phyloP scores from a whole-genome alignment of 306 rosid genomes.

The Hippophae rhamnoides region DNA sequence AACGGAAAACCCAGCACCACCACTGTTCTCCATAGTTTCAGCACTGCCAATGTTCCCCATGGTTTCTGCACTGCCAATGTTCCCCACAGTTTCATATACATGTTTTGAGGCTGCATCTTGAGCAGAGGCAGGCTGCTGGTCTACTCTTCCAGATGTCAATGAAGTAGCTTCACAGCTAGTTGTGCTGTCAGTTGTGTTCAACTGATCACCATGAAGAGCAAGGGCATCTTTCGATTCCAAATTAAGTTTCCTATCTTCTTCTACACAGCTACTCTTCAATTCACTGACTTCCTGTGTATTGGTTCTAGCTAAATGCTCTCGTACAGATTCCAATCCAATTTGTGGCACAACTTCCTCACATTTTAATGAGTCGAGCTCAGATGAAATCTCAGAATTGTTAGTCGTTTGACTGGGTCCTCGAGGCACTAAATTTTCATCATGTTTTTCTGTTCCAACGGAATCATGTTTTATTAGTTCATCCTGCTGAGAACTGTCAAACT shows the following conservation, averaged over 20 bases:
- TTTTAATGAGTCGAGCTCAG: slow-evolving; percentile 11
- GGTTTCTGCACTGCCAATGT: slow-evolving; percentile 19
- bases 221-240: slow-evolving; percentile 22
- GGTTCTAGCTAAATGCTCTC: slow-evolving; percentile 18
- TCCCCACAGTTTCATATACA: slow-evolving; percentile 21
- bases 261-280: slow-evolving; percentile 26
- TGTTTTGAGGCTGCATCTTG: slow-evolving; percentile 21
- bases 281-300: slow-evolving; percentile 20
- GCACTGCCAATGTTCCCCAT: slow-evolving; percentile 5
- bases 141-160: slow-evolving; percentile 21
- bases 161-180: slow-evolving; percentile 23
- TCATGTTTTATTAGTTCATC: slow-evolving; percentile 27
- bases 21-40: slow-evolving; percentile 23
- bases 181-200: slow-evolving; percentile 26
- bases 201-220: slow-evolving; percentile 9
- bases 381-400: slow-evolving; percentile 16
- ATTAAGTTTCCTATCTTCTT: slow-evolving; percentile 14
- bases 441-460: slow-evolving; percentile 18
- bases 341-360: slow-evolving; percentile 18
- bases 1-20: slow-evolving; percentile 23
- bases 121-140: slow-evolving; percentile 24
- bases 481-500: slow-evolving; percentile 19
- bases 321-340: slow-evolving; percentile 21
- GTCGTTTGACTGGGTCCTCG: slow-evolving; percentile 11
- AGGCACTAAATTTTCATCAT: slow-evolving; percentile 1